A percentile compares a stretch with the other conserved stretches of the same genome.
Conservation (phyloP, 176 grass and related monocot genomes). For the Triticum dicoccoides region DNA sequence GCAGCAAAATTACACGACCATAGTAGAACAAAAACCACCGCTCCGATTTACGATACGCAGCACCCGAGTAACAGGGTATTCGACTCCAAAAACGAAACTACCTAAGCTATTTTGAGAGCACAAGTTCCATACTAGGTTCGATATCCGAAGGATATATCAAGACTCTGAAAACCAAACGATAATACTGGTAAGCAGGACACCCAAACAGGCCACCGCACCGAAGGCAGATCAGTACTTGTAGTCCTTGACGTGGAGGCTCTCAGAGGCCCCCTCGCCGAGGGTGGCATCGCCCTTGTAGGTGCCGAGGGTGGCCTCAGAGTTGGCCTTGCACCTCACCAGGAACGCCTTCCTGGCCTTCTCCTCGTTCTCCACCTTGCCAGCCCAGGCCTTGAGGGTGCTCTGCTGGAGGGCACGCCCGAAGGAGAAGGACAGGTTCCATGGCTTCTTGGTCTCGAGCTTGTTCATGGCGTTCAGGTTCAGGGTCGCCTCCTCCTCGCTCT, state of each 20-base stretch:
- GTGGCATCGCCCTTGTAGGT: constrained; percentile 79
- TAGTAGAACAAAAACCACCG: constrained; percentile 18
- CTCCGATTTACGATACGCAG: constrained; percentile 1
- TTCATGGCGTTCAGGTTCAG: constrained; percentile 95
- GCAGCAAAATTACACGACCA: not conserved
- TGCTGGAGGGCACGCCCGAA: constrained; percentile 90
- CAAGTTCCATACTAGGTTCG: constrained; percentile 25
- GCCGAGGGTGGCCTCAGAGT: constrained; percentile 86
- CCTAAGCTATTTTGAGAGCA: not conserved
- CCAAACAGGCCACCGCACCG: not conserved
- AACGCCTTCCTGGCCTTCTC: constrained; percentile 76
- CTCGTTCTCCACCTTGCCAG: constrained; percentile 70
- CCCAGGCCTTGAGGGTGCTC: constrained; percentile 95
- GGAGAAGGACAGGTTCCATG: constrained; percentile 87
- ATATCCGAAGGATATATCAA: constrained; percentile 15
- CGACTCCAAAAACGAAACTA: not conserved
- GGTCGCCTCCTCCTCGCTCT: constrained; percentile 90
- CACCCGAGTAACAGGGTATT: not conserved
- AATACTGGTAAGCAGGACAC: not conserved
- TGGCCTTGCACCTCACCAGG: constrained; percentile 88
- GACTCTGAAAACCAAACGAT: constrained; percentile 24
- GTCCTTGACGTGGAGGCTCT: constrained; percentile 96
- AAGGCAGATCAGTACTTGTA: constrained; percentile 81
- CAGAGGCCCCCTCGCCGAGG: constrained; percentile 47
- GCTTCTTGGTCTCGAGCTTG: constrained; percentile 90